phyloP scores from a whole-genome alignment of 495 filamentous ascomycete species.

The Tuber calosporum region DNA sequence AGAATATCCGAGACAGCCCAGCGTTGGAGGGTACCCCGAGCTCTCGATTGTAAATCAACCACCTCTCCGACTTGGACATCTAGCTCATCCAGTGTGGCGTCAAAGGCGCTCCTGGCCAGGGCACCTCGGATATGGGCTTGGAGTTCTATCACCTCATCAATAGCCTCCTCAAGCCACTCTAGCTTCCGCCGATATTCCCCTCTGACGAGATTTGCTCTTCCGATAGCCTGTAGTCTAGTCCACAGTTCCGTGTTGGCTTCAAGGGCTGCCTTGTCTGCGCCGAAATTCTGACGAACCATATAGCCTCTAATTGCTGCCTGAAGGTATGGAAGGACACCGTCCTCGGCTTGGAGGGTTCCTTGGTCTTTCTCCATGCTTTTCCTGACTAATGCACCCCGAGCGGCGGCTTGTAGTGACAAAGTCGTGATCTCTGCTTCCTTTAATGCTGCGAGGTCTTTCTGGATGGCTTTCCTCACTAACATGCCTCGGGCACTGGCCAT shows the following conservation, averaged over 20 bases:
- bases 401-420: conserved; percentile 48
- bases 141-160: conserved; percentile 48
- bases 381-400: conserved; percentile 50
- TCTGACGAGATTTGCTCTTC: conserved; percentile 48
- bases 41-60: conserved; percentile 46
- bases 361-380: conserved; percentile 44
- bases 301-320: conserved; percentile 53
- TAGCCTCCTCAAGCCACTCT: conserved; percentile 46
- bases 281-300: conserved; percentile 45
- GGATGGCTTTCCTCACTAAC: conserved; percentile 42
- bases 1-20: conserved; percentile 46
- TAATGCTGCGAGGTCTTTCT: conserved; percentile 38
- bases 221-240: conserved; percentile 49
- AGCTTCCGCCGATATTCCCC: conserved; percentile 49
- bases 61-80: conserved; percentile 47
- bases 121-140: conserved; percentile 48
- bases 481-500: conserved; percentile 45
- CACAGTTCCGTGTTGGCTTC: conserved; percentile 44
- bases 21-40: conserved; percentile 44
- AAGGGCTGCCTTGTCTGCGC: conserved; percentile 44
- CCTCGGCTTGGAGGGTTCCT: conserved; percentile 36
- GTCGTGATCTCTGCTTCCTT: conserved; percentile 24
- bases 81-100: conserved; percentile 48
- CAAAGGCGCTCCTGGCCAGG: conserved; percentile 42
- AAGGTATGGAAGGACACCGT: conserved; percentile 32